Evolutionary conservation across 352 stramenopile species (phyloP).

Genomic region (Globisporangium spiculum): DNA sequence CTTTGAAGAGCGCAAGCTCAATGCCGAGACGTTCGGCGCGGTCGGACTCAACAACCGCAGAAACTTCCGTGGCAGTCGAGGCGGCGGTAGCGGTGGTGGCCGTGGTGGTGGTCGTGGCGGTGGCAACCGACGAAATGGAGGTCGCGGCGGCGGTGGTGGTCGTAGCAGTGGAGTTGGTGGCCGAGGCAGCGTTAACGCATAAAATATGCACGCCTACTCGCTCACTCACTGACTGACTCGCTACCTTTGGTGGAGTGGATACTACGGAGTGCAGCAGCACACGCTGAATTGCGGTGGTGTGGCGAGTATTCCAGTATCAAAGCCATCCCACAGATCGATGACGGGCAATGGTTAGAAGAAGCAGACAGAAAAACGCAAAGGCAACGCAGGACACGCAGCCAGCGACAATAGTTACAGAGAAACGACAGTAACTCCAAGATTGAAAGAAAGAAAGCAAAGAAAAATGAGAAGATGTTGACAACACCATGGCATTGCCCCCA

Average conservation of each 20-base stretch:
- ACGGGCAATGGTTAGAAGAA: background rate
- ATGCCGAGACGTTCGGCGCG: conserved; percentile 87
- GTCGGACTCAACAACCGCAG: conserved; percentile 85
- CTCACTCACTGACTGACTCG: background rate
- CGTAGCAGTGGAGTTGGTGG: conserved; percentile 33
- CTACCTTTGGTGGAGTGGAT: background rate
- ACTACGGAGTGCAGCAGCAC: background rate
- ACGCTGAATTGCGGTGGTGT: background rate
- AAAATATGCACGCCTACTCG: background rate
- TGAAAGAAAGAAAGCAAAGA: background rate
- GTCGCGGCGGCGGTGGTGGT: conserved; percentile 25
- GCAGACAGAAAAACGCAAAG: background rate
- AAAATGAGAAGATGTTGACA: conserved; percentile 10
- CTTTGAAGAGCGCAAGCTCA: conserved; percentile 81
- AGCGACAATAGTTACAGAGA: background rate
- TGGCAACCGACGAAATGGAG: conserved; percentile 15
- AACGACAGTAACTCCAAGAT: background rate
- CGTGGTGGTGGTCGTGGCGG: conserved; percentile 31
- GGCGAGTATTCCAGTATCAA: background rate
- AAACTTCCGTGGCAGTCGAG: conserved; percentile 60
- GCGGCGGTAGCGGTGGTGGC: conserved; percentile 36
- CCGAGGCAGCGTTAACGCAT: conserved; percentile 3
- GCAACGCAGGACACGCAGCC: background rate
- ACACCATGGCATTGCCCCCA: background rate
- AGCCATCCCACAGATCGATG: background rate